Percentiles rank a stretch among this genome's conserved stretches.
These are phyloP conservation scores for Herpetomonas muscarum DNA, from an alignment of 208 protist species.

Conservation along the genomic window DNA sequence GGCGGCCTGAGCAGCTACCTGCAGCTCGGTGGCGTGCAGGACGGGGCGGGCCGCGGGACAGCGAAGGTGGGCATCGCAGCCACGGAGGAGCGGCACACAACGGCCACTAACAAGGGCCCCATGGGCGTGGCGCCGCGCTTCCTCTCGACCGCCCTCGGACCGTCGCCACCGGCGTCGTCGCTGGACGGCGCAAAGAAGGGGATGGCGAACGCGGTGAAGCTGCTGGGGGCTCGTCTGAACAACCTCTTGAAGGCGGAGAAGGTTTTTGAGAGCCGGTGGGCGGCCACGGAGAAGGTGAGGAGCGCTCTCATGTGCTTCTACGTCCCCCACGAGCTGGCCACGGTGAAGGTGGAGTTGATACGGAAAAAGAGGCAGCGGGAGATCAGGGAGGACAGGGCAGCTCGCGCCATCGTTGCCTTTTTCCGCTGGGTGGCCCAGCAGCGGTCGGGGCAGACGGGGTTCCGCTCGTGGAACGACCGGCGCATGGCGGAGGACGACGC, in stretches of 20 bases:
- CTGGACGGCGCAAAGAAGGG: constrained; percentile 34
- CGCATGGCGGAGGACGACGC: constrained; percentile 24
- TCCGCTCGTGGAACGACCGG: constrained; percentile 10
- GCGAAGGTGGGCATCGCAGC: too few species aligned
- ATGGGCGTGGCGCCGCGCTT: too few species aligned
- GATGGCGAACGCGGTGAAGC: constrained; percentile 24
- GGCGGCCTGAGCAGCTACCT: too few species aligned
- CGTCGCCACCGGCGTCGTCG: constrained; percentile 15
- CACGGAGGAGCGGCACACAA: too few species aligned
- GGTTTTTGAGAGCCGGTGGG: constrained; percentile 67
- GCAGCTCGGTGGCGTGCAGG: too few species aligned
- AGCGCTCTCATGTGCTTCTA: constrained; percentile 49
- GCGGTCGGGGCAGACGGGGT: constrained; percentile 11
- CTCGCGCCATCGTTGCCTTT: constrained; percentile 50
- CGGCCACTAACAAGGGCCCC: neutral
- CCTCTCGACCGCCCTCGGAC: constrained; percentile 18
- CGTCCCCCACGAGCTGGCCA: constrained; percentile 55
- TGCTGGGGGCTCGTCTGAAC: constrained; percentile 51
- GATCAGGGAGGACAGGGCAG: constrained; percentile 42
- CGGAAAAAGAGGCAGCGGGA: constrained; percentile 20
- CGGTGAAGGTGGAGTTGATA: constrained; percentile 30
- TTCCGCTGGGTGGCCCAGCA: constrained; percentile 39
- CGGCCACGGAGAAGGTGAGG: constrained; percentile 50
- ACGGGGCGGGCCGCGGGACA: too few species aligned
- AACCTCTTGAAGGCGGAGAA: constrained; percentile 52